Percentiles rank a stretch among this genome's conserved stretches.
phyloP scores from a whole-genome alignment of 805 yeast genomes.

The Cyberlindnera xylosilytica region DNA sequence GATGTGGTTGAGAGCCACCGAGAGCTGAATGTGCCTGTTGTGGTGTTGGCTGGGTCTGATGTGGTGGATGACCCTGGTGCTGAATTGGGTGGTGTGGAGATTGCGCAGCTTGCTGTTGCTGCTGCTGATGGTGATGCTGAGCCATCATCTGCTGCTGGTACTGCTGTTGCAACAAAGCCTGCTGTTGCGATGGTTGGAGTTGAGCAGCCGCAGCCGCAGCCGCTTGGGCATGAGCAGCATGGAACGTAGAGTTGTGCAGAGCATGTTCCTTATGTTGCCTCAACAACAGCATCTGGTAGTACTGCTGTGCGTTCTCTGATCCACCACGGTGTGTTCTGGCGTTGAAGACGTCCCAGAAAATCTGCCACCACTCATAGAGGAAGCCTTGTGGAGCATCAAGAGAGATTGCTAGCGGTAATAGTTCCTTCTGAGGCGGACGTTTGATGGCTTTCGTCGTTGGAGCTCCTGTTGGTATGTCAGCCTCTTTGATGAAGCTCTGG shows the following conservation, averaged over 20 bases:
- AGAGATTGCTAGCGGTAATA: constrained; percentile 49
- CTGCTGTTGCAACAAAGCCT: constrained; percentile 6
- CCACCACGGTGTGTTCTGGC: constrained; percentile 71
- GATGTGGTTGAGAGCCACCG: constrained; percentile 5
- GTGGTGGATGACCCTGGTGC: neutral
- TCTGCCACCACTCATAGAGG: constrained; percentile 92
- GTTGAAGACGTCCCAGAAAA: constrained; percentile 90
- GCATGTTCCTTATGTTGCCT: constrained; percentile 60
- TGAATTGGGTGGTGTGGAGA: neutral
- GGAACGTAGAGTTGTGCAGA: constrained; percentile 40
- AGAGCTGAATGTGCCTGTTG: constrained; percentile 1
- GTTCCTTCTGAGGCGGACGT: constrained; percentile 32
- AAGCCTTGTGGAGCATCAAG: constrained; percentile 88
- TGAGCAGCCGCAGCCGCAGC: constrained; percentile 9
- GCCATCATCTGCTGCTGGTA: constrained; percentile 4
- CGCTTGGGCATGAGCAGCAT: constrained; percentile 37
- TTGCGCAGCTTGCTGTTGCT: constrained; percentile 4
- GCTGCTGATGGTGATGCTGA: constrained; percentile 10
- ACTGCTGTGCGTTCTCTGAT: constrained; percentile 63
- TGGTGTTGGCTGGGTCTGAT: constrained; percentile 5
- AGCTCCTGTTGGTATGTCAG: constrained; percentile 47
- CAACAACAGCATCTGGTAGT: constrained; percentile 59
- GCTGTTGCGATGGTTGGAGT: constrained; percentile 6
- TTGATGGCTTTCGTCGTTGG: constrained; percentile 18
- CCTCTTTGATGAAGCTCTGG: constrained; percentile 68